Conservation (phyloP, 164 flowering plant genomes). For the Saururus chinensis region DNA sequence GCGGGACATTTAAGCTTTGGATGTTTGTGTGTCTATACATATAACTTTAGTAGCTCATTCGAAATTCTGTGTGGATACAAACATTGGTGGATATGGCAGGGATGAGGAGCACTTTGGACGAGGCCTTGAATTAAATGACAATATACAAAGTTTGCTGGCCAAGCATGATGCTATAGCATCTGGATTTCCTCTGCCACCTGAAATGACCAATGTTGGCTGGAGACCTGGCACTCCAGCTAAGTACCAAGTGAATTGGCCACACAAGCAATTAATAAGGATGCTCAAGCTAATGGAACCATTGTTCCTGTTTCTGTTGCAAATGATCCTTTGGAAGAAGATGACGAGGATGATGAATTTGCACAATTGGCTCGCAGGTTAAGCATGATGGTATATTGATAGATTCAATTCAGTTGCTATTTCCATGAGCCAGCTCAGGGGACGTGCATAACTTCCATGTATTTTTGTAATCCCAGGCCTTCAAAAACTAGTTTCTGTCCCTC, state of each 20-base stretch:
- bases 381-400: background rate
- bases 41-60: no score
- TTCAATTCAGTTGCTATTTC: background rate
- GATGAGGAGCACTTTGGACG: slow-evolving; percentile 80
- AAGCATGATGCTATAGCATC: slow-evolving; percentile 86
- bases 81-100: no score
- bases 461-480: slow-evolving; percentile 74
- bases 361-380: slow-evolving; percentile 76
- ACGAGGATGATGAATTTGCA: slow-evolving; percentile 88
- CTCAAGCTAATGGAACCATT: slow-evolving; percentile 14
- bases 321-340: slow-evolving; percentile 41
- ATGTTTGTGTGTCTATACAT: no score
- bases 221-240: slow-evolving; percentile 15
- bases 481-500: slow-evolving; percentile 23
- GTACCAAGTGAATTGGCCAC: no score
- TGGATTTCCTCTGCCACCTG: slow-evolving; percentile 52
- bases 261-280: slow-evolving; percentile 7
- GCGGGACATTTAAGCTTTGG: no score
- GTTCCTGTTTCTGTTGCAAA: slow-evolving; percentile 13
- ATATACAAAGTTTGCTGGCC: slow-evolving; percentile 60
- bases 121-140: slow-evolving; percentile 81
- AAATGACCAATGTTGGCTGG: slow-evolving; percentile 12
- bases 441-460: no score
- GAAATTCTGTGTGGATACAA: background rate
- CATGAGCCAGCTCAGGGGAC: no score